A percentile compares a stretch with the other conserved stretches of the same genome.
Conservation (phyloP, 441 rosid species). For the Pelargonium australe region DNA sequence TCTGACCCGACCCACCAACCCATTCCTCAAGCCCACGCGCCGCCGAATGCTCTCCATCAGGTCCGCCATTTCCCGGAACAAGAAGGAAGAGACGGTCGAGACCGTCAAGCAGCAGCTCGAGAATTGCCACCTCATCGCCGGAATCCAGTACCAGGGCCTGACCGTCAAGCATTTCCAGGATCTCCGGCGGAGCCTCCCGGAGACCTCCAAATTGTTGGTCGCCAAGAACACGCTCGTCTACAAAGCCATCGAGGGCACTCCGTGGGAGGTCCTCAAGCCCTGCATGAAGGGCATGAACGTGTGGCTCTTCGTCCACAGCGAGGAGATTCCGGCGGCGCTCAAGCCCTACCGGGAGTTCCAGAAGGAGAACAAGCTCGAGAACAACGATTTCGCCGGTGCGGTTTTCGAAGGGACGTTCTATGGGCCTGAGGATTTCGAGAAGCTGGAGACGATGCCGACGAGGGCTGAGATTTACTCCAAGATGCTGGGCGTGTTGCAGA, state of each 20-base stretch:
- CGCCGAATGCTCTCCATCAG: slow-evolving; percentile 27
- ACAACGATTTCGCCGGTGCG: slow-evolving; percentile 71
- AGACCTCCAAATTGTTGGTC: slow-evolving; percentile 55
- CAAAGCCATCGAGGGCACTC: slow-evolving; percentile 88
- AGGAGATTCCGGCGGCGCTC: slow-evolving; percentile 77
- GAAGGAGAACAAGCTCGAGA: slow-evolving; percentile 64
- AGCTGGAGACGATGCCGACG: slow-evolving; percentile 70
- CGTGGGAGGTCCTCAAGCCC: slow-evolving; percentile 71
- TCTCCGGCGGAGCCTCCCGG: slow-evolving; percentile 60
- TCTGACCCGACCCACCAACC: slow-evolving; percentile 24
- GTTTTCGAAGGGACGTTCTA: slow-evolving; percentile 88
- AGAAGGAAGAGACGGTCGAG: slow-evolving; percentile 69
- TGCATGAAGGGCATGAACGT: slow-evolving; percentile 97
- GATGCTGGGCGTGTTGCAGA: slow-evolving; percentile 67
- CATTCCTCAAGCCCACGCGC: slow-evolving; percentile 3
- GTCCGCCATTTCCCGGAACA: slow-evolving; percentile 63
- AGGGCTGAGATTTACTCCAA: slow-evolving; percentile 79
- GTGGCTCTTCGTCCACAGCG: slow-evolving; percentile 82
- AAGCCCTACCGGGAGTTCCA: slow-evolving; percentile 78
- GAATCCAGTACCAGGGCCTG: slow-evolving; percentile 63
- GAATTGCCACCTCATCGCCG: slow-evolving; percentile 75
- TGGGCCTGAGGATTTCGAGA: slow-evolving; percentile 65
- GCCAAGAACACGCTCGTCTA: slow-evolving; percentile 80
- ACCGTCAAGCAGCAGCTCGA: slow-evolving; percentile 49
- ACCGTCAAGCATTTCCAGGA: slow-evolving; percentile 86